Evolutionary conservation across 768 basidiomycete species (phyloP).

Genomic region (Tylopilus subfusipes): DNA sequence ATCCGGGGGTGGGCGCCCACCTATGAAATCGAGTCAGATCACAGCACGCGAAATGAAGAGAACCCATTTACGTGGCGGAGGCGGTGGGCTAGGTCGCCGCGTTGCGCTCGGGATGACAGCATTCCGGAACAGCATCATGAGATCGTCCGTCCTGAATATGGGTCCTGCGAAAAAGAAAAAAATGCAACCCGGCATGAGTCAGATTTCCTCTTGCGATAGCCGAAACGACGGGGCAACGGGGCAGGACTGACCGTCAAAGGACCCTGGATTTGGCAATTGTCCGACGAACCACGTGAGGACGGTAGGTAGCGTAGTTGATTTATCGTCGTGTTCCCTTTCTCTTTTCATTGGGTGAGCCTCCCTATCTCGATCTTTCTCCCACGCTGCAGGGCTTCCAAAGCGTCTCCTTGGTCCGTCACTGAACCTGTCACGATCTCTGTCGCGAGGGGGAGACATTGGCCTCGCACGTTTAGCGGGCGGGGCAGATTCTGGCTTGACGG

Average conservation of each 20-base stretch:
- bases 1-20: slow-evolving; percentile 77
- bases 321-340: slow-evolving; percentile 44
- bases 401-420: slow-evolving; percentile 37
- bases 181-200: slow-evolving; percentile 6
- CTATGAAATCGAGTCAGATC: slow-evolving; percentile 28
- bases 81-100: slow-evolving; percentile 52
- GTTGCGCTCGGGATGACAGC: slow-evolving; percentile 71
- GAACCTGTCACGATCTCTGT: slow-evolving; percentile 48
- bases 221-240: slow-evolving; percentile 4
- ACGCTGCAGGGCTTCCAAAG: slow-evolving; percentile 37
- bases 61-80: slow-evolving; percentile 40
- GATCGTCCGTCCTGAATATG: slow-evolving; percentile 84
- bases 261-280: slow-evolving; percentile 61
- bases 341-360: slow-evolving; percentile 38
- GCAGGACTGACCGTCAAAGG: slow-evolving; percentile 77
- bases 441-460: slow-evolving; percentile 45
- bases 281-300: slow-evolving; percentile 84
- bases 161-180: slow-evolving; percentile 54
- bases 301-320: slow-evolving; percentile 45
- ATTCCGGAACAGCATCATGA: slow-evolving; percentile 80
- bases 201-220: slow-evolving; percentile 10
- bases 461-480: slow-evolving; percentile 44
- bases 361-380: slow-evolving; percentile 46
- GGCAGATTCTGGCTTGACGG: slow-evolving; percentile 35
- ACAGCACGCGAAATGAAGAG: neutral